These are phyloP conservation scores for Prunus dulcis DNA, from an alignment of 306 rosid genomes.

Conservation along the genomic window DNA sequence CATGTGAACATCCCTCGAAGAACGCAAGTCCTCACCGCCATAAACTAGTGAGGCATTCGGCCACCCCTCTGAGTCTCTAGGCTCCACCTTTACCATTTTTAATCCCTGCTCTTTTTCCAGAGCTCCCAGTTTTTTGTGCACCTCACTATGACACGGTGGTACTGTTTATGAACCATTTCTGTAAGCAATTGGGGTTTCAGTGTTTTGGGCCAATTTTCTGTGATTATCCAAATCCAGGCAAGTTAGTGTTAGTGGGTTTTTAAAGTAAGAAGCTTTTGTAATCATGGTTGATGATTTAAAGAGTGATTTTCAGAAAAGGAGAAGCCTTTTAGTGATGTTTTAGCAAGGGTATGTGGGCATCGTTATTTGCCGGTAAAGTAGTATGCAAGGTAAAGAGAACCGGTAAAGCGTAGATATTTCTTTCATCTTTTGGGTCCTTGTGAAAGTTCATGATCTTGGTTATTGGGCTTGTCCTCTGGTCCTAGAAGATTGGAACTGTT, in stretches of 20 bases:
- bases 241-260: constrained; percentile 29
- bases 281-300: constrained; percentile 43
- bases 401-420: background rate
- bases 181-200: background rate
- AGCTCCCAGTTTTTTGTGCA: constrained; percentile 29
- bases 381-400: constrained; percentile 9
- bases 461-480: constrained; percentile 16
- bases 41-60: constrained; percentile 38
- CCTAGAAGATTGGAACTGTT: constrained; percentile 20
- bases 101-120: constrained; percentile 11
- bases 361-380: constrained; percentile 28
- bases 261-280: constrained; percentile 41
- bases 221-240: constrained; percentile 15
- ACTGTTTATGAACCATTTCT: background rate
- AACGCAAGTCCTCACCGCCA: constrained; percentile 46
- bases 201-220: background rate
- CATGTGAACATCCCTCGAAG: constrained; percentile 73
- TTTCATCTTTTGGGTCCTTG: too few species aligned
- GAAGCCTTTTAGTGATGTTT: constrained; percentile 22
- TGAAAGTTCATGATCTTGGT: constrained; percentile 15
- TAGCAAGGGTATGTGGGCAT: constrained; percentile 33
- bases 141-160: too few species aligned
- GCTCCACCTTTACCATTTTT: background rate
- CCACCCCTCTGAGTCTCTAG: constrained; percentile 13
- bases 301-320: constrained; percentile 35